Evolutionary conservation across 2,329 filamentous ascomycete genomes (phyloP).

Genomic region (Lecanicillium sp.): DNA sequence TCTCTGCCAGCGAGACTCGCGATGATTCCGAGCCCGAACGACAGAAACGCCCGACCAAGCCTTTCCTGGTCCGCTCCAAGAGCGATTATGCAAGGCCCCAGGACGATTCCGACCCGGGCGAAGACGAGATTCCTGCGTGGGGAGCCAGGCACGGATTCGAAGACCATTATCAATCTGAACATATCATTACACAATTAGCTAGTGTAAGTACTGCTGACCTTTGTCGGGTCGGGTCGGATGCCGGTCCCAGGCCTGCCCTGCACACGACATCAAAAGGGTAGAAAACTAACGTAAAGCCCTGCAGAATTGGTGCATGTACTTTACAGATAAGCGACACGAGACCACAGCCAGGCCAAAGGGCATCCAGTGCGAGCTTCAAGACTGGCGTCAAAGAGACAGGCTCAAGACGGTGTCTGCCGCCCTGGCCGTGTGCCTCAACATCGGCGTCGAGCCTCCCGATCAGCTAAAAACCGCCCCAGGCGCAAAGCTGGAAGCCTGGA

Average conservation of each 20-base stretch:
- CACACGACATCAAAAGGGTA: constrained; percentile 7
- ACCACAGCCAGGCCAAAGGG: constrained; percentile 81
- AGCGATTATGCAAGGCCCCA: constrained; percentile 42
- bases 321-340: constrained; percentile 95
- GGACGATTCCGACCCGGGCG: constrained; percentile 32
- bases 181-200: constrained; percentile 77
- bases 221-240: no score
- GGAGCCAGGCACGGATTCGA: constrained; percentile 80
- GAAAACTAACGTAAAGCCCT: no score
- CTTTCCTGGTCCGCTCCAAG: constrained; percentile 46
- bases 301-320: constrained; percentile 99
- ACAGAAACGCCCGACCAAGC: constrained; percentile 34
- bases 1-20: constrained; percentile 14
- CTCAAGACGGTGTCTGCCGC: constrained; percentile 95
- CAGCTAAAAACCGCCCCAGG: constrained; percentile 92
- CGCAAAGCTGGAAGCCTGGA: constrained; percentile 93
- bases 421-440: constrained; percentile 89
- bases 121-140: constrained; percentile 43
- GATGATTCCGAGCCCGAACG: constrained; percentile 27
- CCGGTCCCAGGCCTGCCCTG: constrained; percentile 4
- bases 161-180: constrained; percentile 82
- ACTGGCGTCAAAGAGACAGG: constrained; percentile 96
- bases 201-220: constrained; percentile 56
- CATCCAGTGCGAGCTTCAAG: constrained; percentile 59
- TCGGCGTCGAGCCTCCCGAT: constrained; percentile 94